Base-by-base conservation (phyloP, 2,329 filamentous ascomycete species). In the Pestalotiopsis sp. region DNA sequence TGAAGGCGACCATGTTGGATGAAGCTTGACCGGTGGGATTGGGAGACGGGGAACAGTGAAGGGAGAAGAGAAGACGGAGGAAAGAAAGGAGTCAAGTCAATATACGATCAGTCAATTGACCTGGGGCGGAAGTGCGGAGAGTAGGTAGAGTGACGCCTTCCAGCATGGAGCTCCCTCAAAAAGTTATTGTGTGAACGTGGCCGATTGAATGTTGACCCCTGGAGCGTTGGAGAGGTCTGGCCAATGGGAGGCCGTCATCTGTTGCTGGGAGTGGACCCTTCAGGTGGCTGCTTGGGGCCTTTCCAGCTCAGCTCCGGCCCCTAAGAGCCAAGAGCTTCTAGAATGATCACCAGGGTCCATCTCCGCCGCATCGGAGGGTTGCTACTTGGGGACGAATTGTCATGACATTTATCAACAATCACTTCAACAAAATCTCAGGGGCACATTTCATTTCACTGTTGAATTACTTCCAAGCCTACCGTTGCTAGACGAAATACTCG, bases 1-100 rank as follows among this genome's bases (percentile, higher is more conserved):
- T 75, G 68, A 79, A 69, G 66, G 77, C 76, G 41, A 78, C 77
- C 77, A 78, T 79, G 65, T 58, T 77, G 74, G 69, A 67, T 70
- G 58, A 68, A 25, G 36, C 41, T 64, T 66, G 61, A 67, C 61
- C 59, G 14, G n/a, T 36, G 58, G 49, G 20, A 31, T 20, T 27
- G 17, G 56, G 60, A 36, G 27, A 31, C 27, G 27, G n/a, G 25
- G 45, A 61, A 58, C 39, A 60, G 59, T 45, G 45, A 65, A 9
- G 58, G 58, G 25, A 25, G 41, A 64, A 70, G 67, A 64, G n/a
- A 58, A 36, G 62, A 64, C 49, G 38, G 68, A 39, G 14, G 58
- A 65, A 52, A 64, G 38, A 60, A 45, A 25, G 31, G 45, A 31
- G 52, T 66, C 64, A 56, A 38, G 12, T 12, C 12, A 27, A 45